A percentile compares a stretch with the other conserved stretches of the same genome.
Evolutionary conservation across 2,329 filamentous ascomycete genomes (phyloP).

Genomic region (Aspergillus sp.): DNA sequence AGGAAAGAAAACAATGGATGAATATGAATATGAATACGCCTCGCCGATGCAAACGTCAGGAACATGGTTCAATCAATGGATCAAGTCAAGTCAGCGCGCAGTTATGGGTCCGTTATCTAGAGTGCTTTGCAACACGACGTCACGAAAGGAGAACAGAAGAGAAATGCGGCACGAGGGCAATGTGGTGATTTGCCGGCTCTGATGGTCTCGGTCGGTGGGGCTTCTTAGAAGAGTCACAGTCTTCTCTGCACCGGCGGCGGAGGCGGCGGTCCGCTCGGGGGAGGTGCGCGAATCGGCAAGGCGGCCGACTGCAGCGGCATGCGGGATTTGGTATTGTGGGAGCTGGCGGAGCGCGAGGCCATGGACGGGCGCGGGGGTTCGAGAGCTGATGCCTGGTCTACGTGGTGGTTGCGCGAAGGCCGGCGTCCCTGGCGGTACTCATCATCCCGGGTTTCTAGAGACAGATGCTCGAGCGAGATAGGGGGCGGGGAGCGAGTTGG

Average conservation of each 20-base stretch:
- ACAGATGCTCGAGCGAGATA: constrained; percentile 44
- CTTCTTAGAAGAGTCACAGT: constrained; percentile 5
- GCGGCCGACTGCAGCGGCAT: constrained; percentile 52
- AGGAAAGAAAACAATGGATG: constrained; percentile 5
- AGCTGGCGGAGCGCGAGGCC: constrained; percentile 39
- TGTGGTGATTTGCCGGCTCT: not conserved
- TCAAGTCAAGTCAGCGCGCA: constrained; percentile 15
- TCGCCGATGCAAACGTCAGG: constrained; percentile 22
- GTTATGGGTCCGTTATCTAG: constrained; percentile 6
- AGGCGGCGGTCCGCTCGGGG: constrained; percentile 56
- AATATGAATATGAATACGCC: constrained; percentile 19
- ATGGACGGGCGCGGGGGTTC: constrained; percentile 39
- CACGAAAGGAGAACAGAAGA: not conserved
- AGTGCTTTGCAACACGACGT: not conserved
- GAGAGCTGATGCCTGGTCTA: constrained; percentile 37
- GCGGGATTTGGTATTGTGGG: constrained; percentile 32
- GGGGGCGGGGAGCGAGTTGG: constrained; percentile 33
- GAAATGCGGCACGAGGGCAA: not conserved
- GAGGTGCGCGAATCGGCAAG: constrained; percentile 63
- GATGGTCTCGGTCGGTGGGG: not conserved
- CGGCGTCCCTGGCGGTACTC: constrained; percentile 27
- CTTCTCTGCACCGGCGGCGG: constrained; percentile 48
- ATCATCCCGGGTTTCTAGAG: constrained; percentile 39
- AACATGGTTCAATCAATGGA: constrained; percentile 9
- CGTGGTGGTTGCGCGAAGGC: constrained; percentile 26